Base-by-base conservation (phyloP, 192 early-diverging fungal genomes). In the Entomortierella lignicola region DNA sequence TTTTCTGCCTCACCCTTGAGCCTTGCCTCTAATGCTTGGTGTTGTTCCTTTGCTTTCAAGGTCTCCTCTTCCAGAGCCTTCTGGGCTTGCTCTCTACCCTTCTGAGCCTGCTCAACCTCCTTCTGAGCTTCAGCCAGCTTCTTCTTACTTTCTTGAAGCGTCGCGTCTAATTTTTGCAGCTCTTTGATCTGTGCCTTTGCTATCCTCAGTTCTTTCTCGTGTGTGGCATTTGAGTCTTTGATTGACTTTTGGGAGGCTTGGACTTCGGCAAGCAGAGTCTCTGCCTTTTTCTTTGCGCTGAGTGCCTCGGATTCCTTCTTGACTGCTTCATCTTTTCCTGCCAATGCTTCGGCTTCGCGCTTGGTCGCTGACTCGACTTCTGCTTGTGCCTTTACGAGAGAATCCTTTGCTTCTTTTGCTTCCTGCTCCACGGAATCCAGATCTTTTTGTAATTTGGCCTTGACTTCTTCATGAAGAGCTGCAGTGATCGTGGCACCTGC, bases 181-280 rank as follows among this genome's bases (percentile, higher is more conserved):
- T 70, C 75, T 51, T 79, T 79, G 51, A 79, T 47, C 25, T 70
- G 75, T 2, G 62, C 75, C 0, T 47, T 57, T 18, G 67, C 61
- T 23, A 79, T 70, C 57, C 58, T 79, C 25, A 79, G 55, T 30
- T 79, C 75, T 27, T 69, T 70, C 50, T 79, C 75, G 2, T 37
- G 30, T 4, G 6, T n/a, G 1, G 47, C 47, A 2, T n/a, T 37
- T 1, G 62, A 52, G 25, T 63, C 61, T 51, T 60, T 58, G 21
- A 55, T 42, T 8, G 56, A 39, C 10, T 60, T 64, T 30, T 59
- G 51, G 12, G 51, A 17, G 21, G 43, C 52, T 31, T 25, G 66
- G 15, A 62, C 54, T 27, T 69, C 67, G 4, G 54, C 11, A 7
- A 70, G 41, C 6, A 41, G 42, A 4, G 10, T 66, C 31, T 79